Evolutionary conservation across 768 basidiomycete genomes (phyloP).

Genomic region (Kwoniella europaea): DNA sequence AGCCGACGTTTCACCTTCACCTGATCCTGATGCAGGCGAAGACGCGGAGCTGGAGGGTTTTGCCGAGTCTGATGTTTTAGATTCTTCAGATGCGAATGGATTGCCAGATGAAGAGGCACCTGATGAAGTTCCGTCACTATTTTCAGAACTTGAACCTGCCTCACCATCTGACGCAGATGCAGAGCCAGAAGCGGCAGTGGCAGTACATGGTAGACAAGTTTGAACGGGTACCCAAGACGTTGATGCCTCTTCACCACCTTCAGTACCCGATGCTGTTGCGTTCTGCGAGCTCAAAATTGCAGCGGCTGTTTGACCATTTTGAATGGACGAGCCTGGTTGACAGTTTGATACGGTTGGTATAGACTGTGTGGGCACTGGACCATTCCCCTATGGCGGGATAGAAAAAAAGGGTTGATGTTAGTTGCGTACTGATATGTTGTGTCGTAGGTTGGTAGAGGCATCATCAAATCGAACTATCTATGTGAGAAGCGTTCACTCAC

Average conservation of each 20-base stretch:
- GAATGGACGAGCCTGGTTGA: conserved; percentile 28
- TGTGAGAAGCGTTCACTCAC: conserved; percentile 16
- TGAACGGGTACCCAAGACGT: conserved; percentile 31
- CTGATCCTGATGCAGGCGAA: conserved; percentile 9
- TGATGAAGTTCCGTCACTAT: not conserved
- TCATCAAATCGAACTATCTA: not conserved
- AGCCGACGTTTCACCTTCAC: not conserved
- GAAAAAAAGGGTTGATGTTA: not conserved
- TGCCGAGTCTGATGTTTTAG: not conserved
- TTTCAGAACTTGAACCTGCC: no score
- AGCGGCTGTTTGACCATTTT: conserved; percentile 39
- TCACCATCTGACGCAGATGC: not conserved
- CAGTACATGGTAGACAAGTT: conserved; percentile 38
- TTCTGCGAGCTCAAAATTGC: no score
- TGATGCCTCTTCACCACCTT: conserved; percentile 6
- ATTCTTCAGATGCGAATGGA: conserved; percentile 1
- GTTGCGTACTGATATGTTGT: no score
- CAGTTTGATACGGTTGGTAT: conserved; percentile 33
- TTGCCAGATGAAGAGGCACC: not conserved
- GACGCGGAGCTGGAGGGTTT: conserved; percentile 3
- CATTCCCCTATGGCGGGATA: not conserved
- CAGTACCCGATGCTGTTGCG: not conserved
- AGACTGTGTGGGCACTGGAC: conserved; percentile 22
- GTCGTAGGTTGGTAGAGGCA: no score
- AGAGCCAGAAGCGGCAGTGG: not conserved